Evolutionary conservation across 345 rosid species (phyloP).

Genomic region (Ailanthus altissimus): DNA sequence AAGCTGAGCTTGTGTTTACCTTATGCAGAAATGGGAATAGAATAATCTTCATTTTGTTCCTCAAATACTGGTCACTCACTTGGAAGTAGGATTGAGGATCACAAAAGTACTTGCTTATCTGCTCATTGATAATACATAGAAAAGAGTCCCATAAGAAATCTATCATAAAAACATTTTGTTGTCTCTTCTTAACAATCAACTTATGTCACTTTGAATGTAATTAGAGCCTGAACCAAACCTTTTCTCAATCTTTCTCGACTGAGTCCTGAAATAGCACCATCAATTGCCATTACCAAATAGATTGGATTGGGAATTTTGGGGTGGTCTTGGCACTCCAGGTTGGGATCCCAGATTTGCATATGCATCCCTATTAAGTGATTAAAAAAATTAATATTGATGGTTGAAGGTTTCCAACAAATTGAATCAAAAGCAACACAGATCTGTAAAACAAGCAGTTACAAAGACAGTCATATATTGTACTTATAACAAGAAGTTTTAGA

Average conservation of each 20-base stretch:
- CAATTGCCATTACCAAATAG: slow-evolving; percentile 84
- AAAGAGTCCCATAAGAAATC: not conserved
- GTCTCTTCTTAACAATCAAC: slow-evolving; percentile 35
- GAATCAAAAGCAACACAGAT: not conserved
- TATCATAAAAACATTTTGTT: slow-evolving; percentile 15
- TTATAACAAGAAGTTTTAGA: not conserved
- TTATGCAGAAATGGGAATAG: slow-evolving; percentile 85
- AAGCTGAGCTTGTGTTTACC: slow-evolving; percentile 41
- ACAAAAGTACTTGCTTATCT: slow-evolving; percentile 81
- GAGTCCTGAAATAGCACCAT: slow-evolving; percentile 87
- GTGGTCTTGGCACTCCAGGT: slow-evolving; percentile 54
- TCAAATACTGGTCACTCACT: slow-evolving; percentile 91
- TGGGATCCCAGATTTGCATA: slow-evolving; percentile 64
- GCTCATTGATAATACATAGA: not conserved
- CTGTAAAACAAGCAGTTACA: not conserved
- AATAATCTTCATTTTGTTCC: slow-evolving; percentile 91
- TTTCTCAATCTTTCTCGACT: slow-evolving; percentile 63
- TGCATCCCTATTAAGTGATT: slow-evolving; percentile 48
- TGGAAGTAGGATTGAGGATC: slow-evolving; percentile 96
- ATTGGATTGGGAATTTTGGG: slow-evolving; percentile 59
- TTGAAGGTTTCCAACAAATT: not conserved
- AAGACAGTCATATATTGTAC: not conserved
- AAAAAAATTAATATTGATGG: not conserved
- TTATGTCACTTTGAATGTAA: slow-evolving; percentile 96
- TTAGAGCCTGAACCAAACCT: slow-evolving; percentile 87